Percentiles rank a stretch among this genome's conserved stretches.
Conservation (phyloP, 2,329 filamentous ascomycete genomes). For the Neonectria ditissima region DNA sequence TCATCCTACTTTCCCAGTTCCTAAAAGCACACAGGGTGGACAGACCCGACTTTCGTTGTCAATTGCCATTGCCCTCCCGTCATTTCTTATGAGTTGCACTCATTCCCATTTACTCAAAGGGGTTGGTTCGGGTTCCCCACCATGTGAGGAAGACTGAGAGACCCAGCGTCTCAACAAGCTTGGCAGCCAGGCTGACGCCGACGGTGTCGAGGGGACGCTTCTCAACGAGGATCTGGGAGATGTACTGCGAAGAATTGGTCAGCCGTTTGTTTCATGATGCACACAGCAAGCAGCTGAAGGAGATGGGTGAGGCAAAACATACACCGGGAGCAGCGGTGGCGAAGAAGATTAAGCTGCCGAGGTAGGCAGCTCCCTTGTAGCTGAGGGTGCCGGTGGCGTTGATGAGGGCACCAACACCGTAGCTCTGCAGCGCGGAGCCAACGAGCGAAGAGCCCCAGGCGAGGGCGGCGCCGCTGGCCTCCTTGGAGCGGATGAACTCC, state of each 20-base stretch:
- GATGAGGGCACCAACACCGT: slow-evolving; percentile 89
- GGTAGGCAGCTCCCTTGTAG: slow-evolving; percentile 97
- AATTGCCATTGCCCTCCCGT: slow-evolving; percentile 6
- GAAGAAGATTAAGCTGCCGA: slow-evolving; percentile 91
- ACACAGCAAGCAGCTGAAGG: too few relatives aligned
- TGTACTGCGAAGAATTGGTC: slow-evolving; percentile 67
- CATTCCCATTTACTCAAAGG: slow-evolving; percentile 75
- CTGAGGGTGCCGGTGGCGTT: slow-evolving; percentile 94
- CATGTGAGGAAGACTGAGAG: slow-evolving; percentile 93
- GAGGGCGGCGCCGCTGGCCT: slow-evolving; percentile 86
- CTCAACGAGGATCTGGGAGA: slow-evolving; percentile 88
- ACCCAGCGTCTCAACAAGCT: slow-evolving; percentile 92
- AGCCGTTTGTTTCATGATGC: slow-evolving; percentile 26
- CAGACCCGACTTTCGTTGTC: not conserved
- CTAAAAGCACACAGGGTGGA: slow-evolving; percentile 35
- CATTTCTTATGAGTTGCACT: slow-evolving; percentile 16
- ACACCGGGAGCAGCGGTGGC: slow-evolving; percentile 89
- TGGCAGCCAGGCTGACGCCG: slow-evolving; percentile 84
- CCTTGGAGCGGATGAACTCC: slow-evolving; percentile 94
- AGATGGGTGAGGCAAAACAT: slow-evolving; percentile 49
- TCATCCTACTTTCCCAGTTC: not conserved
- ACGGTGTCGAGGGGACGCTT: slow-evolving; percentile 93
- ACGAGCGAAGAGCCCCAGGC: slow-evolving; percentile 91
- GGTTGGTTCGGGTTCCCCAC: slow-evolving; percentile 97
- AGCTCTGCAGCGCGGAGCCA: slow-evolving; percentile 89